Evolutionary conservation across 1,284 basidiomycete species (phyloP).

Genomic region (Xerocomus cyaneibrunnescens): DNA sequence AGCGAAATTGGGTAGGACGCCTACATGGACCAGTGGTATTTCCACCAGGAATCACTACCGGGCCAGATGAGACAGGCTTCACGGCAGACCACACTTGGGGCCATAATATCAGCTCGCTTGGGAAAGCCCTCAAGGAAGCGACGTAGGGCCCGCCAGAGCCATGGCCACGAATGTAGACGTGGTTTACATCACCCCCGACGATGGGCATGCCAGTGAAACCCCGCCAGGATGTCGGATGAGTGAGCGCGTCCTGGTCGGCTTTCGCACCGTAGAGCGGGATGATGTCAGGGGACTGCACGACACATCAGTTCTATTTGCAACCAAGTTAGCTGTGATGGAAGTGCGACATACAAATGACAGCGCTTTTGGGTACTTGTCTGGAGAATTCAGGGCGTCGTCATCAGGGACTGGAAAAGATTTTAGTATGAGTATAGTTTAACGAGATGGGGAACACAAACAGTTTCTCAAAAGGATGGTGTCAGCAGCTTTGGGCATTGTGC

Average conservation of each 20-base stretch:
- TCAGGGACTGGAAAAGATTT: constrained; percentile 11
- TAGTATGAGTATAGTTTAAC: background rate
- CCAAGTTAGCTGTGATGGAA: background rate
- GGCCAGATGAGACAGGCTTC: constrained; percentile 4
- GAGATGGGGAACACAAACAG: constrained; percentile 6
- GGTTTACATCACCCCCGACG: constrained; percentile 13
- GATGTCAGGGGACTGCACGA: constrained; percentile 14
- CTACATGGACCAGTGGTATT: constrained; percentile 4
- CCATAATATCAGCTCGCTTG: constrained; percentile 16
- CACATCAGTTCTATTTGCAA: background rate
- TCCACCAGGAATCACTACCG: constrained; percentile 1
- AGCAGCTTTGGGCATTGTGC: background rate
- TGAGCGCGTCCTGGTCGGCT: background rate
- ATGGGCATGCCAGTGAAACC: constrained; percentile 16
- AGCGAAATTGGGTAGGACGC: background rate
- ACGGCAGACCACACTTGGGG: constrained; percentile 6
- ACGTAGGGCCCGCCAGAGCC: constrained; percentile 10
- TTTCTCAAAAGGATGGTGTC: constrained; percentile 6
- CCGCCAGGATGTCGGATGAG: constrained; percentile 5
- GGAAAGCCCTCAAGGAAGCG: constrained; percentile 8
- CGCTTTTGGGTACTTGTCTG: constrained; percentile 10
- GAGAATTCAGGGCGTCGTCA: constrained; percentile 3
- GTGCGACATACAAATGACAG: constrained; percentile 7
- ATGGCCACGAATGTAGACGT: constrained; percentile 12
- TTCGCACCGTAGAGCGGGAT: constrained; percentile 10